These are phyloP conservation scores for Coemansia pectinata DNA, from an alignment of 192 early-diverging fungal genomes.

Conservation along the genomic window DNA sequence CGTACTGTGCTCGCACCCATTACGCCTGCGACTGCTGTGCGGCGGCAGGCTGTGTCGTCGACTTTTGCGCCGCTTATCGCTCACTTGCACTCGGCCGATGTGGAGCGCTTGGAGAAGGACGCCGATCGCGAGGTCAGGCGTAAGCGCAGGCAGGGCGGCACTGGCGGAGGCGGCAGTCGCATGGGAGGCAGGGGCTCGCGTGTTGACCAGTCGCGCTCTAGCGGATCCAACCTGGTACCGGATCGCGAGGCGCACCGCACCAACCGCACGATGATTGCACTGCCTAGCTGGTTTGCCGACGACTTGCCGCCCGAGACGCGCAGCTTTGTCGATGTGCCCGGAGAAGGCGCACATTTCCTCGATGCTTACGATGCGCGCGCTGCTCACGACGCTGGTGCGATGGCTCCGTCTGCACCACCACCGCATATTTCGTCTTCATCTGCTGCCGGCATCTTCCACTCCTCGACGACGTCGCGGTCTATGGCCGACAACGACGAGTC, in stretches of 20 bases:
- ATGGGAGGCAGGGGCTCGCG: background rate
- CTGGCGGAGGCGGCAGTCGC: background rate
- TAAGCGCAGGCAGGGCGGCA: slow-evolving; percentile 73
- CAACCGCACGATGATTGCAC: slow-evolving; percentile 43
- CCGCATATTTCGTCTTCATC: background rate
- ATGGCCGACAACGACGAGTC: background rate
- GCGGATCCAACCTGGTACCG: slow-evolving; percentile 3
- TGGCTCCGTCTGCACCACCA: slow-evolving; percentile 3
- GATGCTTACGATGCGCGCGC: slow-evolving; percentile 44
- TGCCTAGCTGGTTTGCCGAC: slow-evolving; percentile 49
- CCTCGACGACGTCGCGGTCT: background rate
- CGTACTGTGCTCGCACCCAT: slow-evolving; percentile 70
- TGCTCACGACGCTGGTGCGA: slow-evolving; percentile 22
- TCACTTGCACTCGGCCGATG: slow-evolving; percentile 67
- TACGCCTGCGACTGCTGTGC: slow-evolving; percentile 14
- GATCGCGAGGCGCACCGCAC: slow-evolving; percentile 48
- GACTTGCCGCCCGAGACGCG: slow-evolving; percentile 47
- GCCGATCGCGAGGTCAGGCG: slow-evolving; percentile 79
- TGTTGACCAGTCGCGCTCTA: background rate
- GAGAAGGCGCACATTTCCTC: slow-evolving; percentile 53
- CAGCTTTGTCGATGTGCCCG: slow-evolving; percentile 44
- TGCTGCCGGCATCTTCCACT: background rate
- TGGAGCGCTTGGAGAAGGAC: slow-evolving; percentile 84
- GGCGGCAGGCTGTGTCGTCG: slow-evolving; percentile 58
- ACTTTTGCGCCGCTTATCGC: slow-evolving; percentile 66